Base-by-base conservation (phyloP, 192 early-diverging fungal genomes). In the Backusella liffmaniae region DNA sequence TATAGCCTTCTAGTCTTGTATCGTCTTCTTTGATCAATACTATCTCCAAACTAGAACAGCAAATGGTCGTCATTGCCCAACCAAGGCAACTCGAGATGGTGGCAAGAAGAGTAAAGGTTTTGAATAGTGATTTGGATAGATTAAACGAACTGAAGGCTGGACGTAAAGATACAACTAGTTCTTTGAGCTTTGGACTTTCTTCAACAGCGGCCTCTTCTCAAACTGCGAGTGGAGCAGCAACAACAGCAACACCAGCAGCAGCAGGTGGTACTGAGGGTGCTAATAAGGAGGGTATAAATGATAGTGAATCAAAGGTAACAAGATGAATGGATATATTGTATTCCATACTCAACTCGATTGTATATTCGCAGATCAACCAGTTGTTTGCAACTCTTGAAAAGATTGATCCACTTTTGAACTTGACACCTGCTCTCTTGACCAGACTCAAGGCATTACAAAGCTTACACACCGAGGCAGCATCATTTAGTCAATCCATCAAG, bases 381-480 rank as follows among this genome's bases (percentile, higher is more conserved):
- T 83, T 98, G 8, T 95, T 93, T 35, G 81, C 86, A 39, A 74
- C 89, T 29, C 84, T 98, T 70, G 87, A 92, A 18, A 86, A 87
- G 66, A 80, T 98, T 2, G 96, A 98, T 72, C 90, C 95, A 1
- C 80, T 98, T 23, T 85, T 93, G 56, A 88, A 91, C 23, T 70
- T 95, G 76, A 89, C 95, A 0, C 95, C 96, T 3, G 90, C 93
- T 0, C 85, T 96, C 18, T 85, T 96, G 16, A 81, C 90, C 15
- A 89, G 96, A 39, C 82, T 98, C 73, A 92, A 93, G 71, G 88
- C 90, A 7, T 85, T 98, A 42, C 89, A 92, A 67, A 85, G 85
- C 4, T 83, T 98, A 51, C 96, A 98, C 77, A 83, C 87, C 0
- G 95, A 98, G 77, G 94, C 95, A 0, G 86, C 93, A 15, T 88